These are phyloP conservation scores for Eucalyptus cloeziana DNA, from an alignment of 345 rosid genomes.

Conservation along the genomic window DNA sequence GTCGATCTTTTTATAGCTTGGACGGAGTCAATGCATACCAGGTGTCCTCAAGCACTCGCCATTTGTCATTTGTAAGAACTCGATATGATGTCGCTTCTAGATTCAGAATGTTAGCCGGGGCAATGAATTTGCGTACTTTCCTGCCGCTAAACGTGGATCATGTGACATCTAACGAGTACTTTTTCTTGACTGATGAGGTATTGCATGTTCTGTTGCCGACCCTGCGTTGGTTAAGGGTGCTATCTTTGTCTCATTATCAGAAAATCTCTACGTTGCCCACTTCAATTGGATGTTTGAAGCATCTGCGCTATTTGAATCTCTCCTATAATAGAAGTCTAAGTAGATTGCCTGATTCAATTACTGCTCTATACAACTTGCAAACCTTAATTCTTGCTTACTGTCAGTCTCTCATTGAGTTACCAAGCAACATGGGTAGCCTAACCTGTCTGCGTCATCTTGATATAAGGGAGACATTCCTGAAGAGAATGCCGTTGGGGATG, in stretches of 20 bases:
- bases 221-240: not conserved
- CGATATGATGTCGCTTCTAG: not conserved
- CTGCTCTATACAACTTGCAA: not conserved
- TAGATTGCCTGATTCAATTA: not conserved
- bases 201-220: not conserved
- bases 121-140: not conserved
- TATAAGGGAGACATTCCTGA: not conserved
- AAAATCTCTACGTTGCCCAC: not conserved
- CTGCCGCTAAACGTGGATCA: not conserved
- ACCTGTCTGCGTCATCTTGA: constrained; percentile 8
- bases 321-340: not conserved
- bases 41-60: not conserved
- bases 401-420: not conserved
- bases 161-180: too few relatives aligned
- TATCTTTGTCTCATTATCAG: not conserved
- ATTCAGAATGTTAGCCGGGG: not conserved
- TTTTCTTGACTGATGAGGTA: not conserved
- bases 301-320: not conserved
- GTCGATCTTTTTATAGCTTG: not conserved
- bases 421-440: not conserved
- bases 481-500: constrained; percentile 6
- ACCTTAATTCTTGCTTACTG: constrained; percentile 9
- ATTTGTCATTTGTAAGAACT: not conserved
- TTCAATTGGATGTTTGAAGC: not conserved
- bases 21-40: not conserved